A percentile compares a stretch with the other conserved stretches of the same genome.
phyloP scores from a whole-genome alignment of 2,329 filamentous ascomycete genomes.

The Zasmidium citrigriseum region DNA sequence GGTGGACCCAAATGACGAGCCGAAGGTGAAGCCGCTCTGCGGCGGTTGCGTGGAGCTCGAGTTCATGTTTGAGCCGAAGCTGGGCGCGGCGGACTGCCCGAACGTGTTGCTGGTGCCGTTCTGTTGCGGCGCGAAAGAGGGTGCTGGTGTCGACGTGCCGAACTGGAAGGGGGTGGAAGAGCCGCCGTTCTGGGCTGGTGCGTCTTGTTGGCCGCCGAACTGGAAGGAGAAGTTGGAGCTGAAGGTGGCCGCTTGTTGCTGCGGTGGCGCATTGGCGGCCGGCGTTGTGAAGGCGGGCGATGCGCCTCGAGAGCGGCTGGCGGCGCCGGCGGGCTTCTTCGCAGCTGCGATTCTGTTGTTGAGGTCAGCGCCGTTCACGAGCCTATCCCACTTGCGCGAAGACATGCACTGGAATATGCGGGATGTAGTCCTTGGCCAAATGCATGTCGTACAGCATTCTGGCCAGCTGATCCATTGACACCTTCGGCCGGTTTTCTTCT shows the following conservation, averaged over 20 bases:
- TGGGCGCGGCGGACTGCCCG: constrained; percentile 12
- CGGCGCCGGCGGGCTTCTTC: constrained; percentile 16
- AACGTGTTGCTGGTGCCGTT: constrained; percentile 17
- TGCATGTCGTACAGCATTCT: too few relatives aligned
- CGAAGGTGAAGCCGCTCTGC: constrained; percentile 21
- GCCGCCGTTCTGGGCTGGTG: constrained; percentile 11
- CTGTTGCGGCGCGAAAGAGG: constrained; percentile 14
- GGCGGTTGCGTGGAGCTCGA: constrained; percentile 8
- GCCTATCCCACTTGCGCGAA: too few relatives aligned
- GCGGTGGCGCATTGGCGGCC: constrained; percentile 7
- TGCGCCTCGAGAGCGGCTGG: constrained; percentile 15
- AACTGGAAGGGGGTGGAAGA: constrained; percentile 16
- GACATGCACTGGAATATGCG: too few relatives aligned
- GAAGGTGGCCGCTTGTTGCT: constrained; percentile 12
- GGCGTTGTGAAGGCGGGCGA: constrained; percentile 16
- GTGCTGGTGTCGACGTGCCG: constrained; percentile 9
- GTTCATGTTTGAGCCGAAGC: constrained; percentile 18
- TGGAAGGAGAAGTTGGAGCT: constrained; percentile 15
- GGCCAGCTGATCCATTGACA: too few relatives aligned
- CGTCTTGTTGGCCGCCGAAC: constrained; percentile 8
- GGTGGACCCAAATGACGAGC: constrained; percentile 16
- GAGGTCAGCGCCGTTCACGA: constrained; percentile 13
- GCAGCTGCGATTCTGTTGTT: constrained; percentile 17
- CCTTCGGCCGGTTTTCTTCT: too few relatives aligned
- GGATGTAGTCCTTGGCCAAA: too few relatives aligned